Evolutionary conservation across 2,329 filamentous ascomycete genomes (phyloP).

Genomic region (Arthroderma sp.): DNA sequence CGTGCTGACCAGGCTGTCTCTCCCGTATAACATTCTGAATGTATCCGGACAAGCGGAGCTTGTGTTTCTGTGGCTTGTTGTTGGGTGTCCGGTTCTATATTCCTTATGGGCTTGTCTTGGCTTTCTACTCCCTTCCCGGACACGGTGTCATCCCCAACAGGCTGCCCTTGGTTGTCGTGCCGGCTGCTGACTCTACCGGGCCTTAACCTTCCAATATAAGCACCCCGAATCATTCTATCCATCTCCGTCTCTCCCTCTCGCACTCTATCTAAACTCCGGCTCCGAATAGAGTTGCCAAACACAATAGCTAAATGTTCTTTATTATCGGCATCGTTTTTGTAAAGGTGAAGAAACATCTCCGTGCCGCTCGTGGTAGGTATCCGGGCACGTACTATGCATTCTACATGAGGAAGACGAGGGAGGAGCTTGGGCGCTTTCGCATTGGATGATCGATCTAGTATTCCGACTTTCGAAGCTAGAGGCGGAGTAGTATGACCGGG

Average conservation of each 20-base stretch:
- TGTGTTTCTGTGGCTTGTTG: background rate
- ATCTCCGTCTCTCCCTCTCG: slow-evolving; percentile 36
- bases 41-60: slow-evolving; percentile 76
- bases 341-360: slow-evolving; percentile 95
- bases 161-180: slow-evolving; percentile 32
- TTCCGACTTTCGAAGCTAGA: slow-evolving; percentile 15
- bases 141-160: too few relatives aligned
- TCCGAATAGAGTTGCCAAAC: slow-evolving; percentile 74
- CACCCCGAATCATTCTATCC: slow-evolving; percentile 77
- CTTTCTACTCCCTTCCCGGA: too few relatives aligned
- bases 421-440: slow-evolving; percentile 58
- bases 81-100: too few relatives aligned
- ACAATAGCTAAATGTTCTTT: slow-evolving; percentile 98
- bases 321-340: slow-evolving; percentile 80
- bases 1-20: slow-evolving; percentile 97
- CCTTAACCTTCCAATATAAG: slow-evolving; percentile 76
- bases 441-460: slow-evolving; percentile 14
- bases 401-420: slow-evolving; percentile 65
- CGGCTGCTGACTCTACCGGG: slow-evolving; percentile 71
- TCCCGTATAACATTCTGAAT: slow-evolving; percentile 96
- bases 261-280: slow-evolving; percentile 42
- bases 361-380: slow-evolving; percentile 86
- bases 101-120: too few relatives aligned
- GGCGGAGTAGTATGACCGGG: slow-evolving; percentile 16
- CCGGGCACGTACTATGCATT: slow-evolving; percentile 83